Evolutionary conservation across 305 asterid genomes (phyloP).

Genomic region (Fraxinus xanthoxyloides): DNA sequence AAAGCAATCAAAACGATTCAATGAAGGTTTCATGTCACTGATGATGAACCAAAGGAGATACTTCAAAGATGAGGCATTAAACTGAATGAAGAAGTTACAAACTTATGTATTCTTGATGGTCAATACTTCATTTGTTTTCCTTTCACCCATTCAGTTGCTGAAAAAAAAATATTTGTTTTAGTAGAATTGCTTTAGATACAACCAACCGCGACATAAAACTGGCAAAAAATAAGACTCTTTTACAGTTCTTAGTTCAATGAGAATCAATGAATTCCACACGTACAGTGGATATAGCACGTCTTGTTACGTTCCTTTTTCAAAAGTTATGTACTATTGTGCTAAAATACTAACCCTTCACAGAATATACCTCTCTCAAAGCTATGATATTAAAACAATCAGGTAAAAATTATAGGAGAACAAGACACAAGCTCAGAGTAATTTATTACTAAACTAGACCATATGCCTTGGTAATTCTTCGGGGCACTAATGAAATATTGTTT

Average conservation of each 20-base stretch:
- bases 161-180: not conserved
- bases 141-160: too few relatives aligned
- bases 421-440: too few relatives aligned
- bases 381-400: not conserved
- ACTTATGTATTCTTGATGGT: constrained; percentile 90
- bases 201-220: not conserved
- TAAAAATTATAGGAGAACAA: too few relatives aligned
- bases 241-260: not conserved
- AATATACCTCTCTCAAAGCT: not conserved
- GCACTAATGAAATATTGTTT: too few relatives aligned
- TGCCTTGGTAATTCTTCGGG: too few relatives aligned
- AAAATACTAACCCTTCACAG: not conserved
- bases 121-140: constrained; percentile 56
- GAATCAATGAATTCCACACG: not conserved
- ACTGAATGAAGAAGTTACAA: not conserved
- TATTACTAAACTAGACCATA: too few relatives aligned
- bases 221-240: not conserved
- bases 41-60: too few relatives aligned
- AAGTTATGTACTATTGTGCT: not conserved
- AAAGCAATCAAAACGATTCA: too few relatives aligned
- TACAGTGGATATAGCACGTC: not conserved
- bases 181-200: not conserved
- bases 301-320: not conserved
- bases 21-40: too few relatives aligned
- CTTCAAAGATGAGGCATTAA: too few relatives aligned